These are phyloP conservation scores for Clonostachys solani DNA, from an alignment of 2,329 filamentous ascomycete genomes.

Conservation along the genomic window DNA sequence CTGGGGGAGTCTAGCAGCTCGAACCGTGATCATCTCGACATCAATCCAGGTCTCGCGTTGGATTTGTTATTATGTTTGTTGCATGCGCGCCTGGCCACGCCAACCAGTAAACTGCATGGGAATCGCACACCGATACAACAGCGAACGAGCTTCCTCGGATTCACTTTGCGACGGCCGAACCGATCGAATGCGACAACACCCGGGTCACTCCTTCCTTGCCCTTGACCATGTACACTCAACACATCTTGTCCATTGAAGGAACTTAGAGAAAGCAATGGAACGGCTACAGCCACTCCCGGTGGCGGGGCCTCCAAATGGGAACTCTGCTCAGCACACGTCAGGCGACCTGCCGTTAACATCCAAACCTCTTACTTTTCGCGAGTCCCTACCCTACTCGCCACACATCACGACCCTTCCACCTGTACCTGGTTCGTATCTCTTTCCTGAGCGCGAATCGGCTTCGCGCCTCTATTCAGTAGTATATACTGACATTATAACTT, in stretches of 20 bases:
- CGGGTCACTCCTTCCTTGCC: constrained; percentile 5
- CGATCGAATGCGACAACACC: too few relatives aligned
- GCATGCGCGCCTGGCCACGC: too few relatives aligned
- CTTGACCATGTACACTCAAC: constrained; percentile 17
- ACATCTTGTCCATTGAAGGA: constrained; percentile 20
- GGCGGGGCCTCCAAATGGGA: constrained; percentile 19
- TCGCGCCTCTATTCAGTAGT: background rate
- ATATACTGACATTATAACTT: background rate
- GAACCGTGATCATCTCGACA: too few relatives aligned
- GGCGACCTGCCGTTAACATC: constrained; percentile 13
- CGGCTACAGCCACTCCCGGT: constrained; percentile 1
- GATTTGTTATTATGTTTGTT: too few relatives aligned
- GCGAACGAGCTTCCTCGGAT: too few relatives aligned
- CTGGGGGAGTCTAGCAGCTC: too few relatives aligned
- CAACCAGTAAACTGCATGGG: too few relatives aligned
- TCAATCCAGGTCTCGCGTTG: too few relatives aligned
- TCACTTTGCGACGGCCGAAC: too few relatives aligned
- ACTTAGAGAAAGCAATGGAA: constrained; percentile 18
- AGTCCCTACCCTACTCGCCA: constrained; percentile 78
- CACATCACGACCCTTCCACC: constrained; percentile 78
- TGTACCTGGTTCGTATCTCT: constrained; percentile 56
- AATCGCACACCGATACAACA: too few relatives aligned
- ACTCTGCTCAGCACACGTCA: constrained; percentile 13
- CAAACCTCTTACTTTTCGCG: constrained; percentile 60
- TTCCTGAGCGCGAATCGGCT: background rate